Evolutionary conservation across 768 basidiomycete genomes (phyloP).

Genomic region (Panellus pusillus): DNA sequence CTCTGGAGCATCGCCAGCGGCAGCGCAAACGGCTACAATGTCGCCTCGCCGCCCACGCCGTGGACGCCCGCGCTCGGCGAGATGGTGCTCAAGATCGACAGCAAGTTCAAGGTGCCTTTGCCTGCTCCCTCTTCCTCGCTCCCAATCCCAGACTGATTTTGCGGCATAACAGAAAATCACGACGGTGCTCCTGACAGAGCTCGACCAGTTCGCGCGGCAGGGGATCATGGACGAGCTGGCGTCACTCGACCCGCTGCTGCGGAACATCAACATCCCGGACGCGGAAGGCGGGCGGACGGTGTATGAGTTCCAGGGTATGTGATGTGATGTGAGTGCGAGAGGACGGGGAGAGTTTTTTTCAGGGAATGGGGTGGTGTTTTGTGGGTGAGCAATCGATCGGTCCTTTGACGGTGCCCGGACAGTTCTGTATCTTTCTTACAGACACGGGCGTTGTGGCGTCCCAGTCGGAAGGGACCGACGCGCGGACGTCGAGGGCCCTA

Average conservation of each 20-base stretch:
- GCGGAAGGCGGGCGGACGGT: conserved; percentile 27
- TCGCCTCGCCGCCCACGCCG: conserved; percentile 43
- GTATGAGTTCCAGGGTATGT: conserved; percentile 24
- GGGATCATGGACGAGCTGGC: conserved; percentile 82
- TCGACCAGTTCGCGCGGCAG: conserved; percentile 78
- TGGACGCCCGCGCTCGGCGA: conserved; percentile 71
- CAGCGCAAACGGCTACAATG: conserved; percentile 21
- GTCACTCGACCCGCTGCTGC: conserved; percentile 75
- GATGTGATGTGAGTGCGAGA: conserved; percentile 41
- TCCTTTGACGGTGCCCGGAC: too few relatives aligned
- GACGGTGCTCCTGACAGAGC: conserved; percentile 74
- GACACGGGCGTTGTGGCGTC: too few relatives aligned
- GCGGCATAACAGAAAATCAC: conserved; percentile 79
- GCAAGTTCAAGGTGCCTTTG: conserved; percentile 72
- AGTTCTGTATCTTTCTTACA: too few relatives aligned
- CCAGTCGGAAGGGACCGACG: too few relatives aligned
- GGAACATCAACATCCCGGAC: conserved; percentile 48
- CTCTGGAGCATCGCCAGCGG: conserved; percentile 76
- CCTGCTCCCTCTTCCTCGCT: not conserved
- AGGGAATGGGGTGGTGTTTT: not conserved
- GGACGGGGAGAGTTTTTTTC: conserved; percentile 18
- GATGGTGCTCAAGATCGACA: conserved; percentile 76
- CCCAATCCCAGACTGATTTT: not conserved
- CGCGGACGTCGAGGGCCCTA: too few relatives aligned
- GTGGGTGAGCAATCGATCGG: not conserved